Percentiles rank a stretch among this genome's conserved stretches.
phyloP scores from a whole-genome alignment of 306 rosid species.

The Gastrolobium bilobum region DNA sequence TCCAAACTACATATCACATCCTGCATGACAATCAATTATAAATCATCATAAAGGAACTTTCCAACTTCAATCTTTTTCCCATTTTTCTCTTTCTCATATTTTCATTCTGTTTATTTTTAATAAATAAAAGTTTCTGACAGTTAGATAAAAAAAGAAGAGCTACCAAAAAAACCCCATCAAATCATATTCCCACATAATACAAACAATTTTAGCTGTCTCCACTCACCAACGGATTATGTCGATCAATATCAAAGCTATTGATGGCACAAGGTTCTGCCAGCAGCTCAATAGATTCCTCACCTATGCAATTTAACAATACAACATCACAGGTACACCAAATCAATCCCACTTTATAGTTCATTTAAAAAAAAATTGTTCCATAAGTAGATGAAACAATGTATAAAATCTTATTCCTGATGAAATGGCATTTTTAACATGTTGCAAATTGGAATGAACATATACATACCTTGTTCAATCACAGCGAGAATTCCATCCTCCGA shows the following conservation, averaged over 20 bases:
- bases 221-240: conserved; percentile 84
- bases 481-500: conserved; percentile 95
- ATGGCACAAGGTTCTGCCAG: conserved; percentile 95
- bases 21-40: conserved; percentile 56
- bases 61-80: neutral
- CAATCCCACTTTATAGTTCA: conserved; percentile 29
- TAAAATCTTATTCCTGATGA: conserved; percentile 17
- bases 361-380: neutral
- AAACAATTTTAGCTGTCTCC: conserved; percentile 8
- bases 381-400: neutral
- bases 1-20: conserved; percentile 90
- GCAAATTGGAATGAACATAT: conserved; percentile 21
- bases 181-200: neutral
- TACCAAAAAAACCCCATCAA: neutral
- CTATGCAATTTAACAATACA: conserved; percentile 50
- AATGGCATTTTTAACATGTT: conserved; percentile 35
- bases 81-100: neutral
- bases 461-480: conserved; percentile 81
- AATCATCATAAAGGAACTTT: conserved; percentile 37
- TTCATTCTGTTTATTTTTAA: neutral
- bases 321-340: conserved; percentile 17
- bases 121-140: conserved; percentile 5
- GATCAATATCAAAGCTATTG: conserved; percentile 91
- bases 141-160: neutral
- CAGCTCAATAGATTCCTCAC: conserved; percentile 81